Conservation (phyloP, 169 alveolate species). For the Cryptosporidium canis region DNA sequence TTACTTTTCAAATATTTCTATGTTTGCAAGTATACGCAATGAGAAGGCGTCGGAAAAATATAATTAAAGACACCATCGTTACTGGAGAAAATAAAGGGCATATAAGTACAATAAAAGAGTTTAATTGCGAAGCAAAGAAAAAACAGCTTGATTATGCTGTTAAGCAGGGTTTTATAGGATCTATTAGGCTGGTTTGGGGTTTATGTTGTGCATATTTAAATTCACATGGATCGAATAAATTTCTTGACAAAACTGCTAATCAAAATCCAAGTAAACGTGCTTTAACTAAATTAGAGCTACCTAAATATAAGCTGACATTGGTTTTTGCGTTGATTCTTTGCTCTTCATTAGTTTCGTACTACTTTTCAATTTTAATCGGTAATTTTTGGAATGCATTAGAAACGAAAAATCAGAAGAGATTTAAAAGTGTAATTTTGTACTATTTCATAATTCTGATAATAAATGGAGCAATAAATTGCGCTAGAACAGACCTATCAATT, state of each 20-base stretch:
- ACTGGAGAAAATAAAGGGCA: too few species aligned
- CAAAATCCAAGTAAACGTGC: neutral
- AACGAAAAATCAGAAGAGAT: constrained; percentile 4
- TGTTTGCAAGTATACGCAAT: too few species aligned
- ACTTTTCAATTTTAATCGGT: constrained; percentile 25
- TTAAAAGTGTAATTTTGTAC: constrained; percentile 9
- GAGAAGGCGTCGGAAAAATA: too few species aligned
- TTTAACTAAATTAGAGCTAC: neutral
- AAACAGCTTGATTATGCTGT: constrained; percentile 35
- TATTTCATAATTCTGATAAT: constrained; percentile 13
- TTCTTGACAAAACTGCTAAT: neutral
- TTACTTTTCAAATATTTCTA: too few species aligned
- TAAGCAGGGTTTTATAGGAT: constrained; percentile 44
- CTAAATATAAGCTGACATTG: constrained; percentile 22
- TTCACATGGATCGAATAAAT: constrained; percentile 12
- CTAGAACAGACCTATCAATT: constrained; percentile 28
- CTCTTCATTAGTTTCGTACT: constrained; percentile 19
- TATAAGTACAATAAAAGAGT: too few species aligned
- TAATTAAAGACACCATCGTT: too few species aligned
- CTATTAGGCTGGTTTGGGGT: constrained; percentile 4
- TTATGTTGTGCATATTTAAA: constrained; percentile 13
- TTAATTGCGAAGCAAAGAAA: neutral
- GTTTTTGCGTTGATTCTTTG: neutral
- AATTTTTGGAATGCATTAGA: constrained; percentile 56
- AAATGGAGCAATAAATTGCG: constrained; percentile 21